phyloP scores from a whole-genome alignment of 192 early-diverging fungal species.

The Neocallimastix lanati region DNA sequence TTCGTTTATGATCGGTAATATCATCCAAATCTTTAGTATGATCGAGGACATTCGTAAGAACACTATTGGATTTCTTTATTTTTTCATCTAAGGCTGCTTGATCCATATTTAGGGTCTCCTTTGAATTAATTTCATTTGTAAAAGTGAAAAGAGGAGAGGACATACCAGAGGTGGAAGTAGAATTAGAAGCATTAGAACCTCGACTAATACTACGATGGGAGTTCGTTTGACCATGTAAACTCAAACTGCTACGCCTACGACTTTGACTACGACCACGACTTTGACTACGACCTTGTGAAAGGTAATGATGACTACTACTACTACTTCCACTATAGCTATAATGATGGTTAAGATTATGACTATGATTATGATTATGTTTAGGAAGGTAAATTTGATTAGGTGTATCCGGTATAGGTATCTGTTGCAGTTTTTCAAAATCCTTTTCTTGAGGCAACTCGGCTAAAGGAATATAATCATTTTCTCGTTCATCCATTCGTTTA shows the following conservation, averaged over 20 bases:
- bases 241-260: too few relatives aligned
- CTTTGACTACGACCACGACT: too few relatives aligned
- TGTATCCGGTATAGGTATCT: not conserved
- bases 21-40: not conserved
- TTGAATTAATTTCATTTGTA: too few relatives aligned
- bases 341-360: too few relatives aligned
- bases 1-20: not conserved
- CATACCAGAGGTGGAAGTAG: not conserved
- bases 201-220: not conserved
- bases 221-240: too few relatives aligned
- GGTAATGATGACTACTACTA: too few relatives aligned
- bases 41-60: too few relatives aligned
- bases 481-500: not conserved
- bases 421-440: not conserved
- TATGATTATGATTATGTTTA: too few relatives aligned
- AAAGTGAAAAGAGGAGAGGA: not conserved
- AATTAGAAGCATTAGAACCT: not conserved
- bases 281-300: too few relatives aligned
- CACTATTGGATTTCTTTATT: not conserved
- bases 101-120: too few relatives aligned
- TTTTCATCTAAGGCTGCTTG: not conserved
- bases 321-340: too few relatives aligned
- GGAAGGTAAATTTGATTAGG: not conserved
- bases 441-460: not conserved
- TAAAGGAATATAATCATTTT: not conserved